phyloP scores from a whole-genome alignment of 2,329 filamentous ascomycete genomes.

The Magnaporthiopsis rhizophila region DNA sequence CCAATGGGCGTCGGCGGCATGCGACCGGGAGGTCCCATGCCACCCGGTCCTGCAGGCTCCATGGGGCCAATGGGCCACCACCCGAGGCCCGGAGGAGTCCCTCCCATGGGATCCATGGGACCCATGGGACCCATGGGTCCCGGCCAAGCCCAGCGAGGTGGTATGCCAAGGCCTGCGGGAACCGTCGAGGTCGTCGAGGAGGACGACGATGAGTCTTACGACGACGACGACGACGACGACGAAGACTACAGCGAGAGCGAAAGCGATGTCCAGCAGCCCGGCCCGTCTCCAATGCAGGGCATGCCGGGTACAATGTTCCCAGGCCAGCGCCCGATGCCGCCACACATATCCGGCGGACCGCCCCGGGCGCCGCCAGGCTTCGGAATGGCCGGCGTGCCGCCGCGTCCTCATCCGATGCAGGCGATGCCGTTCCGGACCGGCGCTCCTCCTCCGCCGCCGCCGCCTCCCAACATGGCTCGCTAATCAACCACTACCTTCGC shows the following conservation, averaged over 20 bases:
- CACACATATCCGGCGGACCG: not conserved
- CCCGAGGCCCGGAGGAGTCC: too few species aligned
- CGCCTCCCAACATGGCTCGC: not conserved
- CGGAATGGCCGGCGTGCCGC: not conserved
- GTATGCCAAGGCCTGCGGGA: not conserved
- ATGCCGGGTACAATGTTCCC: not conserved
- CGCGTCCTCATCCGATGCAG: not conserved
- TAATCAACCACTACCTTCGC: not conserved
- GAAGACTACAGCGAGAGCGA: not conserved
- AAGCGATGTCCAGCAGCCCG: not conserved
- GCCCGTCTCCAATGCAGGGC: not conserved
- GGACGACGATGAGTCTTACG: not conserved
- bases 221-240: not conserved
- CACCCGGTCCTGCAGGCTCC: too few species aligned
- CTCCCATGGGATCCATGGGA: not conserved
- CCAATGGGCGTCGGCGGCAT: not conserved
- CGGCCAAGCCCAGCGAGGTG: too few species aligned
- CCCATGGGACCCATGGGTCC: not conserved
- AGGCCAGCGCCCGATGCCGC: slow-evolving; percentile 1
- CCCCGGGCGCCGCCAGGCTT: not conserved
- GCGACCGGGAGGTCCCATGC: not conserved
- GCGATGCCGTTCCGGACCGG: not conserved
- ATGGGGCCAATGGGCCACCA: not conserved
- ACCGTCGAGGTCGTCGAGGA: not conserved
- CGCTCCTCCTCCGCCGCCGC: not conserved